Base-by-base conservation (phyloP, 2,329 filamentous ascomycete species). In the Dothistroma septosporum region DNA sequence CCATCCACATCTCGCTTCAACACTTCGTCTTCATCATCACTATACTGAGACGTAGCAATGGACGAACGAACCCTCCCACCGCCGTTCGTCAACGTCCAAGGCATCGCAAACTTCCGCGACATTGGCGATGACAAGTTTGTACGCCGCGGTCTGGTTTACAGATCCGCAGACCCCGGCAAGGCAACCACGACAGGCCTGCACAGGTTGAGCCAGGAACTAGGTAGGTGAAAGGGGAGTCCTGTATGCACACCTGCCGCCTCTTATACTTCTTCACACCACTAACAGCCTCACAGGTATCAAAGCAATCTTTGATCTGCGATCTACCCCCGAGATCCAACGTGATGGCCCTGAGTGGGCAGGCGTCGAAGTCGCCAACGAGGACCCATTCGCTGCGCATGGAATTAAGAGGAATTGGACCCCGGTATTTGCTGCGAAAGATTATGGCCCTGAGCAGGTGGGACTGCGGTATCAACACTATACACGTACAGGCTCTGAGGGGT, bases 41-140 rank as follows among this genome's bases (percentile, higher is more conserved):
- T 9, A n/a, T 16, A 16, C 41, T n/a, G 16, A 44, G 6, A 16
- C 16, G 14, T 16, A 44, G n/a, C 14, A 4, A 44, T 44, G 41
- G 41, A 44, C 14, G 41, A 44, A 16, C 41, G 14, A 19, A 44
- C 41, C 4, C 41, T 44, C 41, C 41, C 67, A 8, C 72, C 75
- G 7, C 70, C 76, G 16, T 77, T 74, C 66, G 59, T 74, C 35
- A 61, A 69, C 57, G 76, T 88, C 35, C 75, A 80, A 2, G 87
- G 87, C 21, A 79, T 90, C 37, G 79, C 78, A 63, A 91, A 91
- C 75, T 86, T 91, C 71, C 82, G 88, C 58, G 87, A 89, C 70
- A 76, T 88, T 28, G 85, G 86, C 64, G 55, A 65, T 57, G 75
- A 53, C 68, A 70, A 55, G 58, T 71, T 59, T 10, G 65, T 89